Conservation (phyloP, 768 basidiomycete species). For the Kwoniella bestiolae region DNA sequence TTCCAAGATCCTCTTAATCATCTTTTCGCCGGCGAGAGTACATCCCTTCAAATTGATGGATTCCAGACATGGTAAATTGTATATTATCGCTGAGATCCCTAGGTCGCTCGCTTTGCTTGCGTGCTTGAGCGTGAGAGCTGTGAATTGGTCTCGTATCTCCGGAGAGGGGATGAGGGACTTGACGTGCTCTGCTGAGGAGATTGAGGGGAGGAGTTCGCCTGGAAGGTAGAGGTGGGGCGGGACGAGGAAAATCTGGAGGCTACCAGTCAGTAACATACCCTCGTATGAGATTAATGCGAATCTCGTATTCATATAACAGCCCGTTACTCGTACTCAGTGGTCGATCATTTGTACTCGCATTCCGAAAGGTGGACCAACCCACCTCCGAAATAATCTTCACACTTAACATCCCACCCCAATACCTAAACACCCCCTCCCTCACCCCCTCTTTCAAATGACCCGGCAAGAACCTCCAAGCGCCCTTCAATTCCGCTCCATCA, state of each 20-base stretch:
- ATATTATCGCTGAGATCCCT: constrained; percentile 39
- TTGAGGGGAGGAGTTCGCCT: constrained; percentile 29
- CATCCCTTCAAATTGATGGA: constrained; percentile 44
- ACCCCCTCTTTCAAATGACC: constrained; percentile 40
- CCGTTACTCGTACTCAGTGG: background rate
- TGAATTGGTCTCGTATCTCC: background rate
- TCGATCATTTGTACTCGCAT: background rate
- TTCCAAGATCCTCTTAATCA: constrained; percentile 31
- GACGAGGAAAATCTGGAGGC: constrained; percentile 31
- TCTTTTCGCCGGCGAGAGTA: constrained; percentile 19
- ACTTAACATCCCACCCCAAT: constrained; percentile 38
- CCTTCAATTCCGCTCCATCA: constrained; percentile 30
- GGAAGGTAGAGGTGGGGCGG: constrained; percentile 35
- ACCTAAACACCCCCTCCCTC: constrained; percentile 36
- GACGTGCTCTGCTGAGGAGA: constrained; percentile 26
- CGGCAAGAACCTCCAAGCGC: constrained; percentile 33
- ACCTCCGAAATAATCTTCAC: constrained; percentile 37
- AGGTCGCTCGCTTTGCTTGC: constrained; percentile 32
- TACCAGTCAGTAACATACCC: background rate
- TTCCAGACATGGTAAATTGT: constrained; percentile 37
- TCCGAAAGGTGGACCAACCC: constrained; percentile 6
- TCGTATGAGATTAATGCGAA: background rate
- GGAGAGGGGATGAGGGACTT: constrained; percentile 31
- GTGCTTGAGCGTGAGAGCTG: constrained; percentile 32
- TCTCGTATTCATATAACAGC: too few species aligned